Percentiles rank a stretch among this genome's conserved stretches.
phyloP scores from a whole-genome alignment of 768 basidiomycete genomes.

The Russula dissimulans region DNA sequence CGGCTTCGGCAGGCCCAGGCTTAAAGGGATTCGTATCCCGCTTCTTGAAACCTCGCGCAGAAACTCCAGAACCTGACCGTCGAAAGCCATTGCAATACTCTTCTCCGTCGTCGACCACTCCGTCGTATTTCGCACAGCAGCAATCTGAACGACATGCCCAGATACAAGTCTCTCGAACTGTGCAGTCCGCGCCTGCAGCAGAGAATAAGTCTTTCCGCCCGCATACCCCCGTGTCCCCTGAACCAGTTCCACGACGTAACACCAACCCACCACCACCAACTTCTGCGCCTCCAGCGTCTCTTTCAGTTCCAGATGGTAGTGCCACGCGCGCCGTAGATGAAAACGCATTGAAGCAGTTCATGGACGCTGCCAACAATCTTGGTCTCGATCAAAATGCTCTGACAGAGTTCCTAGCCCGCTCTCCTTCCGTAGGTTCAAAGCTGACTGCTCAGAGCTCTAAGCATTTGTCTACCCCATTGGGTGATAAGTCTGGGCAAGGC shows the following conservation, averaged over 20 bases:
- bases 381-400: slow-evolving; percentile 67
- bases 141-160: background rate
- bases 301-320: background rate
- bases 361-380: slow-evolving; percentile 64
- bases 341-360: slow-evolving; percentile 59
- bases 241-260: background rate
- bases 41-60: slow-evolving; percentile 41
- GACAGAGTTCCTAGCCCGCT: slow-evolving; percentile 62
- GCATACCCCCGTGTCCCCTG: slow-evolving; percentile 8
- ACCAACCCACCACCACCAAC: background rate
- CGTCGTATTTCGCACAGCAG: slow-evolving; percentile 12
- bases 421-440: slow-evolving; percentile 51
- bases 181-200: slow-evolving; percentile 17
- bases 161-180: background rate
- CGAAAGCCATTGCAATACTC: slow-evolving; percentile 11
- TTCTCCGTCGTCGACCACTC: slow-evolving; percentile 12
- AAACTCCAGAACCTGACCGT: slow-evolving; percentile 24
- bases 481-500: slow-evolving; percentile 19
- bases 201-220: slow-evolving; percentile 12
- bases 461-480: slow-evolving; percentile 33
- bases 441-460: slow-evolving; percentile 39
- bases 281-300: background rate
- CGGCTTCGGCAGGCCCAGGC: slow-evolving; percentile 63
- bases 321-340: slow-evolving; percentile 29
- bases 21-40: slow-evolving; percentile 76